Percentiles rank a stretch among this genome's conserved stretches.
These are phyloP conservation scores for Carex parvula DNA, from an alignment of 176 grass and related monocot genomes.

Conservation along the genomic window DNA sequence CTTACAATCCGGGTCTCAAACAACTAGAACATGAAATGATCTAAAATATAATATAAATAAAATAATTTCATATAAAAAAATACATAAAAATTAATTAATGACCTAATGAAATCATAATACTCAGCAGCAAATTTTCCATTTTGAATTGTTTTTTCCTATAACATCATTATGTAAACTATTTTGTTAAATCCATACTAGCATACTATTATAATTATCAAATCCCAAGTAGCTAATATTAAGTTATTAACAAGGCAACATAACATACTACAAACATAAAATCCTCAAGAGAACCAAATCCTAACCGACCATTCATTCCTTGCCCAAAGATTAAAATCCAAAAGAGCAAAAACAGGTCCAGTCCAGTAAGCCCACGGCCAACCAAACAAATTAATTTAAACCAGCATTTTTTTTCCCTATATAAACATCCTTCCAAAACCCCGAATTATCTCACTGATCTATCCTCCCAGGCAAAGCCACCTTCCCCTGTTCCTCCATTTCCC, in stretches of 20 bases:
- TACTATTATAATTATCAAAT: not conserved
- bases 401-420: not conserved
- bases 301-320: not conserved
- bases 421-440: slow-evolving; percentile 9
- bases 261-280: not conserved
- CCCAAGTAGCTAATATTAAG: not conserved
- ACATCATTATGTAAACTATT: not conserved
- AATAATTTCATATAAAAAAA: too few species aligned
- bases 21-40: too few species aligned
- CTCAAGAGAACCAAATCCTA: not conserved
- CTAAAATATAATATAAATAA: too few species aligned
- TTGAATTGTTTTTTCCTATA: too few species aligned
- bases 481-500: not conserved
- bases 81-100: too few species aligned
- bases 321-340: not conserved
- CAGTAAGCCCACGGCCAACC: slow-evolving; percentile 1
- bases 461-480: slow-evolving; percentile 14
- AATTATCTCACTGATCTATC: slow-evolving; percentile 11
- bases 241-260: not conserved
- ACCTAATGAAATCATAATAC: too few species aligned
- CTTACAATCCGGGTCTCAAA: too few species aligned
- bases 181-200: not conserved
- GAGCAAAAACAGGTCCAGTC: not conserved
- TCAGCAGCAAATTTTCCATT: too few species aligned
- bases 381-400: not conserved